These are phyloP conservation scores for Evernia prunastri DNA, from an alignment of 495 filamentous ascomycete species.

Conservation along the genomic window DNA sequence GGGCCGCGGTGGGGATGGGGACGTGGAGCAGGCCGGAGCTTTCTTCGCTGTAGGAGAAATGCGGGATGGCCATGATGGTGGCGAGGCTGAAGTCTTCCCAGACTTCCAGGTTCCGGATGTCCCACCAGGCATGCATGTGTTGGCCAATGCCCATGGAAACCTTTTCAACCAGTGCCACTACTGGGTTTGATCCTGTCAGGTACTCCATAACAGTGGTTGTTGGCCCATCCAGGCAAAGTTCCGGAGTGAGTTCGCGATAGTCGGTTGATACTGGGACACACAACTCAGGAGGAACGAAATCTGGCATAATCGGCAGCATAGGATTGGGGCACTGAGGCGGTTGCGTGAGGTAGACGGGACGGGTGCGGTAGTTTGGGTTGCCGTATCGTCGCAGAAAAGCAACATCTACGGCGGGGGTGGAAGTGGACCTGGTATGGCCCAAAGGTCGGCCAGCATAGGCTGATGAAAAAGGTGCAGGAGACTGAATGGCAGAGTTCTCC, in stretches of 20 bases:
- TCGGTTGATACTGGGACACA: slow-evolving; percentile 19
- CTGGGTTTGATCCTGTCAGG: slow-evolving; percentile 70
- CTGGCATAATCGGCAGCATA: slow-evolving; percentile 41
- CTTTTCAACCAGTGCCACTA: slow-evolving; percentile 73
- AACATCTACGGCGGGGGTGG: slow-evolving; percentile 63
- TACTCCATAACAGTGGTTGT: slow-evolving; percentile 70
- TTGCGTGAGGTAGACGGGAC: slow-evolving; percentile 59
- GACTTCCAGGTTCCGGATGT: slow-evolving; percentile 75
- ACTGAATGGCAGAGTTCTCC: slow-evolving; percentile 43
- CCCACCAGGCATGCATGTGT: slow-evolving; percentile 89
- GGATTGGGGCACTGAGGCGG: slow-evolving; percentile 39
- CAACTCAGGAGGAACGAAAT: slow-evolving; percentile 35
- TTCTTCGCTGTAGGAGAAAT: slow-evolving; percentile 37
- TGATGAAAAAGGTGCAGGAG: slow-evolving; percentile 58
- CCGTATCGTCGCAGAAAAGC: slow-evolving; percentile 60
- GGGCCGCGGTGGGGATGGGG: slow-evolving; percentile 55
- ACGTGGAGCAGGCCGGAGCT: slow-evolving; percentile 57
- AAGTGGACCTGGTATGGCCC: slow-evolving; percentile 55
- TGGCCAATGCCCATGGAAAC: slow-evolving; percentile 60
- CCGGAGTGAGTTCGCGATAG: slow-evolving; percentile 29
- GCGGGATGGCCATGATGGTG: slow-evolving; percentile 66
- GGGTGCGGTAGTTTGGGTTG: slow-evolving; percentile 74
- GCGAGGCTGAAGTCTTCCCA: slow-evolving; percentile 72
- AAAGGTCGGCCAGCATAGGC: slow-evolving; percentile 42
- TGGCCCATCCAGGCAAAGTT: slow-evolving; percentile 35